Conservation (phyloP, 2,329 filamentous ascomycete species). For the Diaporthe citri region DNA sequence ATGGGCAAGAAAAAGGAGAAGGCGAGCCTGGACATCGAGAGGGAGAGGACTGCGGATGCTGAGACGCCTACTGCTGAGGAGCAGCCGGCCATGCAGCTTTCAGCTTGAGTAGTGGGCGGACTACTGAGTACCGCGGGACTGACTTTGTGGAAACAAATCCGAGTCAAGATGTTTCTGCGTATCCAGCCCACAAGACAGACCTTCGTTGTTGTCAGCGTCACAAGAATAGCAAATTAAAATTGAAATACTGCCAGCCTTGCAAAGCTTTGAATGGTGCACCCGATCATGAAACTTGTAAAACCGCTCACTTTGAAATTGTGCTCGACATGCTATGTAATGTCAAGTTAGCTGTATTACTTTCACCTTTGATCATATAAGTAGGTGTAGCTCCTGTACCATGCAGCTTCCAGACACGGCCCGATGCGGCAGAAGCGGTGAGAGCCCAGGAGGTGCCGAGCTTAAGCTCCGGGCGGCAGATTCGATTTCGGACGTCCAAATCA, state of each 20-base stretch:
- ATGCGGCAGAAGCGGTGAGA: constrained; percentile 34
- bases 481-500: constrained; percentile 31
- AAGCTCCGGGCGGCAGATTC: constrained; percentile 36
- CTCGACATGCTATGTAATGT: background rate
- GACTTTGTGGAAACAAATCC: constrained; percentile 1
- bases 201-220: constrained; percentile 16
- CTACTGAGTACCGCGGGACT: background rate
- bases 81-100: constrained; percentile 19
- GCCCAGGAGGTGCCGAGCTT: constrained; percentile 30
- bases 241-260: constrained; percentile 25
- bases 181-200: background rate
- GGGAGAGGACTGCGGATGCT: constrained; percentile 45
- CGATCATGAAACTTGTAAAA: background rate
- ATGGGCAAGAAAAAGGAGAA: constrained; percentile 71
- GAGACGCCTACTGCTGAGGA: constrained; percentile 37
- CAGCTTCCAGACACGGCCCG: background rate
- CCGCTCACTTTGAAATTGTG: background rate
- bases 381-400: background rate
- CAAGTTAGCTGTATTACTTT: background rate
- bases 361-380: background rate
- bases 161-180: background rate
- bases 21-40: constrained; percentile 67
- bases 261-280: background rate
- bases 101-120: constrained; percentile 5
- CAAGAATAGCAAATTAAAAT: constrained; percentile 28